Conservation (phyloP, 805 yeast genomes). For the Naumovozyma castellii region DNA sequence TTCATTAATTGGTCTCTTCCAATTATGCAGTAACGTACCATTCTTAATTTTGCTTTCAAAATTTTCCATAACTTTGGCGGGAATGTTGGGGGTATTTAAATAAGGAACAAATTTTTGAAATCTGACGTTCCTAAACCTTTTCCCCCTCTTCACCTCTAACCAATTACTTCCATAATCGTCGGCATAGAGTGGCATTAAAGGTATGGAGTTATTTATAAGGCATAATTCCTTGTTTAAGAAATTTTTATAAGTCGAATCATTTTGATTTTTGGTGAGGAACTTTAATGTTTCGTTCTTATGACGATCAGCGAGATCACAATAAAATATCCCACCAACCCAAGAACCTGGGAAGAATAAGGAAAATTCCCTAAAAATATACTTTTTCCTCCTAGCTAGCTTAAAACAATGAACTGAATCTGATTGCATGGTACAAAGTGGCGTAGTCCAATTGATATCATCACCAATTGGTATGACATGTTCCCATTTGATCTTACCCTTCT, state of each 20-base stretch:
- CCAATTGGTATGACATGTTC: conserved; percentile 31
- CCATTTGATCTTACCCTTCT: conserved; percentile 39
- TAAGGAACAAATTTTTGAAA: conserved; percentile 46
- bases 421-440: conserved; percentile 34
- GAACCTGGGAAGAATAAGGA: conserved; percentile 46
- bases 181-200: conserved; percentile 50
- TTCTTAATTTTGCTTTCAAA: background rate
- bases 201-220: conserved; percentile 30
- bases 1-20: background rate
- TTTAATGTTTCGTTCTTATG: conserved; percentile 22
- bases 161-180: conserved; percentile 43
- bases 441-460: conserved; percentile 41
- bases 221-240: conserved; percentile 22
- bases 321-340: conserved; percentile 56
- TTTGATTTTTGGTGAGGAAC: conserved; percentile 2
- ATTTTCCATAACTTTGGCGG: background rate
- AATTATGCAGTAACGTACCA: background rate
- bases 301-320: conserved; percentile 33
- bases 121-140: conserved; percentile 17
- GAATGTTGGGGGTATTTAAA: conserved; percentile 39
- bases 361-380: conserved; percentile 38
- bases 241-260: background rate
- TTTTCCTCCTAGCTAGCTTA: conserved; percentile 49
- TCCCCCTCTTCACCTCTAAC: conserved; percentile 30
- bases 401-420: conserved; percentile 34